A percentile compares a stretch with the other conserved stretches of the same genome.
Evolutionary conservation across 768 basidiomycete species (phyloP).

Genomic region (Russula abietina): DNA sequence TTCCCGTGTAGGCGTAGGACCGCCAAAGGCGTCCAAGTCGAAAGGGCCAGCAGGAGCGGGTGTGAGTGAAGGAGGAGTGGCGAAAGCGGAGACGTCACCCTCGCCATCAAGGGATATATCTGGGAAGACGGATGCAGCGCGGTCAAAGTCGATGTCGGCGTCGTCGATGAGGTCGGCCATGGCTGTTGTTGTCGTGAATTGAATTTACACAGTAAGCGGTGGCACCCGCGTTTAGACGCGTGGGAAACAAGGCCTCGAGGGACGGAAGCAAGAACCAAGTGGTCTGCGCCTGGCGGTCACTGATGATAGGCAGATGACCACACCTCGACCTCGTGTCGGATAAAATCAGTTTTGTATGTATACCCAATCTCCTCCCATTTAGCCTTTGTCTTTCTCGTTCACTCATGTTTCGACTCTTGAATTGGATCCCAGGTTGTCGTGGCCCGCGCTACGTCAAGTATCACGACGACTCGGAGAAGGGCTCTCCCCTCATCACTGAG

Average conservation of each 20-base stretch:
- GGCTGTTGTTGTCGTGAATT: constrained; percentile 1
- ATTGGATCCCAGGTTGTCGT: constrained; percentile 19
- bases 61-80: constrained; percentile 31
- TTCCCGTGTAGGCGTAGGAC: constrained; percentile 39
- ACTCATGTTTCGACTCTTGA: constrained; percentile 14
- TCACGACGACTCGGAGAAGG: constrained; percentile 1
- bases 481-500: constrained; percentile 3
- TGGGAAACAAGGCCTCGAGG: neutral
- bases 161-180: constrained; percentile 38
- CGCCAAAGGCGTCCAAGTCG: constrained; percentile 63
- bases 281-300: neutral
- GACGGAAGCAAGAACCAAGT: neutral
- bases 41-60: constrained; percentile 38
- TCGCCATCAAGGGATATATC: constrained; percentile 73
- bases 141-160: constrained; percentile 71
- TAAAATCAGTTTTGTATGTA: constrained; percentile 17
- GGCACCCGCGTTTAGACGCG: neutral
- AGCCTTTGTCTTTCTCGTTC: neutral
- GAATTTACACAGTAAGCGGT: neutral
- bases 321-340: constrained; percentile 15
- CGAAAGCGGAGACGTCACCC: constrained; percentile 44
- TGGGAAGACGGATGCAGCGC: constrained; percentile 76
- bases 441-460: constrained; percentile 9
- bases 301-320: constrained; percentile 10
- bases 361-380: neutral